Conservation (phyloP, 139 green algal genomes). For the Chlamydomonas sp. region DNA sequence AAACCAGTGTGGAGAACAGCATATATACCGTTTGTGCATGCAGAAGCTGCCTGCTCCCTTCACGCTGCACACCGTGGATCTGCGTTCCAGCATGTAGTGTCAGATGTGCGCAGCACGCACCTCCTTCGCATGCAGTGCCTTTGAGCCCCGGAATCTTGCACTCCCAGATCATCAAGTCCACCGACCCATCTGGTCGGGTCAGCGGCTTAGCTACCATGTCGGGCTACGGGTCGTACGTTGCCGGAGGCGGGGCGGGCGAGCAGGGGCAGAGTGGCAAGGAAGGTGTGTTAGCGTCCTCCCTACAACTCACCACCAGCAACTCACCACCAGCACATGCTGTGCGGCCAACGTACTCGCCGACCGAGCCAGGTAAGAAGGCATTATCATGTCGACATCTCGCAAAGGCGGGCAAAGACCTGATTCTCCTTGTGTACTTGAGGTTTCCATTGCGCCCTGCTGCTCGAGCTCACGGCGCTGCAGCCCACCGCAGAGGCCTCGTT, state of each 20-base stretch:
- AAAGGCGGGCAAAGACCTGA: too few relatives aligned
- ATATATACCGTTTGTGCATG: too few relatives aligned
- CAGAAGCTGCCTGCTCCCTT: not conserved
- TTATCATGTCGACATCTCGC: too few relatives aligned
- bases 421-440: too few relatives aligned
- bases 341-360: too few relatives aligned
- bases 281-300: not conserved
- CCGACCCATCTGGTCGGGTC: not conserved
- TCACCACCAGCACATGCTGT: too few relatives aligned
- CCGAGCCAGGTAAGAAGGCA: too few relatives aligned
- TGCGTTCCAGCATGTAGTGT: not conserved
- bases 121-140: conserved; percentile 14
- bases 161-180: conserved; percentile 21
- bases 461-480: too few relatives aligned
- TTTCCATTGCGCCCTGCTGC: too few relatives aligned
- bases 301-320: too few relatives aligned
- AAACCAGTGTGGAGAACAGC: too few relatives aligned
- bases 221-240: not conserved
- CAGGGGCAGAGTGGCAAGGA: not conserved
- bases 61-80: not conserved
- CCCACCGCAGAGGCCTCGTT: too few relatives aligned
- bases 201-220: conserved; percentile 15
- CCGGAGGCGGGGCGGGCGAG: not conserved
- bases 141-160: conserved; percentile 15
- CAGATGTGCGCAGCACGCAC: not conserved